phyloP scores from a whole-genome alignment of 495 filamentous ascomycete species.

The Aspergillus haitiensis region DNA sequence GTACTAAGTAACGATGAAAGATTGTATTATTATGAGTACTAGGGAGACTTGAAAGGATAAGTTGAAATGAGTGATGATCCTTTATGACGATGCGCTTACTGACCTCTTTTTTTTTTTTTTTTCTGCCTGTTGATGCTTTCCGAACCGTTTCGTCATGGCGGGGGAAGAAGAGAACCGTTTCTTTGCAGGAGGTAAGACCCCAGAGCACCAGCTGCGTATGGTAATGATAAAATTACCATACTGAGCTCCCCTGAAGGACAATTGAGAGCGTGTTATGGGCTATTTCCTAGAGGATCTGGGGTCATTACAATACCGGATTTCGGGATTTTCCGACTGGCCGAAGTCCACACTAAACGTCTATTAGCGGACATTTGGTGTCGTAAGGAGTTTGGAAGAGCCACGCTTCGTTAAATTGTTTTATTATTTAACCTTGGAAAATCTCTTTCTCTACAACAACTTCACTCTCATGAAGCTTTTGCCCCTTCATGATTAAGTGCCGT shows the following conservation, averaged over 20 bases:
- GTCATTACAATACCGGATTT: too few species aligned
- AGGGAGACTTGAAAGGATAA: background rate
- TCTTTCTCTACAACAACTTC: conserved; percentile 19
- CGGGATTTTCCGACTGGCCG: conserved; percentile 6
- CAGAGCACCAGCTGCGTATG: background rate
- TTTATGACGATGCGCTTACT: background rate
- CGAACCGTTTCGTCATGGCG: conserved; percentile 29
- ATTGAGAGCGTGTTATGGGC: too few species aligned
- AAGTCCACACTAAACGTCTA: too few species aligned
- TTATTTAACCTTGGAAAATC: conserved; percentile 5
- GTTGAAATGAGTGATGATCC: background rate
- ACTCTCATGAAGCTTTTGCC: conserved; percentile 14
- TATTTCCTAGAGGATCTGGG: too few species aligned
- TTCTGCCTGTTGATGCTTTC: conserved; percentile 29
- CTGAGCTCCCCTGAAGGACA: too few species aligned
- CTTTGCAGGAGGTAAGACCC: background rate
- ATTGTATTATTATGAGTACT: background rate
- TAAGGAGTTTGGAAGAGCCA: background rate
- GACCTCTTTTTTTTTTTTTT: conserved; percentile 19
- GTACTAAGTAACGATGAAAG: background rate
- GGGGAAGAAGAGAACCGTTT: conserved; percentile 13
- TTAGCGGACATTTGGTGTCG: too few species aligned
- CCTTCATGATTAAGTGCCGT: conserved; percentile 4
- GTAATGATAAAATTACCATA: conserved; percentile 1
- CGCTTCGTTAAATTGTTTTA: conserved; percentile 6